Conservation (phyloP, 257 asterid genomes). For the Gynochthodes officinalis region DNA sequence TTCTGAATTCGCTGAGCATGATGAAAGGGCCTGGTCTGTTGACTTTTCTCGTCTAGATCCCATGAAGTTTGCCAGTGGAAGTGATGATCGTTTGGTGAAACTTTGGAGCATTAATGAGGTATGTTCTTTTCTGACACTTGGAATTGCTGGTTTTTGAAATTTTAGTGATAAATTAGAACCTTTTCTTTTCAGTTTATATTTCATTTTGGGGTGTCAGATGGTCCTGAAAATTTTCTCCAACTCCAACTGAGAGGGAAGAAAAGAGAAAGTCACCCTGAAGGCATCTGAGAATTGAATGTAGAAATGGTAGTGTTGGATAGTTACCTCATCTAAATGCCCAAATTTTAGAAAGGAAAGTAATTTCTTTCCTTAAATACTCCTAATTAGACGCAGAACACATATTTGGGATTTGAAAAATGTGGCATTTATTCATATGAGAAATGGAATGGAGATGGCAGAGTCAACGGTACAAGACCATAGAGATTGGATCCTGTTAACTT, state of each 20-base stretch:
- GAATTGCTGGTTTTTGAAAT: constrained; percentile 2
- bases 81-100: constrained; percentile 90
- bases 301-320: neutral
- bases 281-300: neutral
- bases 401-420: neutral
- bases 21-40: constrained; percentile 94
- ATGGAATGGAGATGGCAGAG: neutral
- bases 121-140: constrained; percentile 28
- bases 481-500: neutral
- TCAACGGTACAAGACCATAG: neutral
- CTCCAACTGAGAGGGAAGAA: neutral
- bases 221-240: neutral
- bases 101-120: constrained; percentile 90
- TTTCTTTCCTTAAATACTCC: neutral
- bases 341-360: neutral
- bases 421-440: neutral
- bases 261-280: neutral
- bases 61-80: constrained; percentile 77
- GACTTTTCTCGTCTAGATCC: constrained; percentile 86
- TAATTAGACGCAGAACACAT: neutral
- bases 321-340: neutral
- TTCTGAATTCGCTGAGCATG: constrained; percentile 61
- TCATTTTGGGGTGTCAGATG: neutral
- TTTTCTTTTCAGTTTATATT: neutral
- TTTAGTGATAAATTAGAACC: neutral